These are phyloP conservation scores for Diutina siamensis DNA, from an alignment of 1,139 yeast genomes.

Conservation along the genomic window DNA sequence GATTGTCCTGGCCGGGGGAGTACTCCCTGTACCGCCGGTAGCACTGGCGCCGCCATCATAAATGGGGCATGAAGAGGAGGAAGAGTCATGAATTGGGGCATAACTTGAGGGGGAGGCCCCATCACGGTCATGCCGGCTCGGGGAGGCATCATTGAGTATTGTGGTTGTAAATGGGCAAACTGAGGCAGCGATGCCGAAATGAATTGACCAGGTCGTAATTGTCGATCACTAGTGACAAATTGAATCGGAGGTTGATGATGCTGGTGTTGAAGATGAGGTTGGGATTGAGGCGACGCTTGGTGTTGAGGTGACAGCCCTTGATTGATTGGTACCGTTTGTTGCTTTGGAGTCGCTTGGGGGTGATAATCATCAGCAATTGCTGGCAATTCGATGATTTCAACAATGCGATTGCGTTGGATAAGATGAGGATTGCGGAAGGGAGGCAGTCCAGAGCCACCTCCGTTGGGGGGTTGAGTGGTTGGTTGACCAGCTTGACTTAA, in stretches of 20 bases:
- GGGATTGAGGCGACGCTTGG: neutral
- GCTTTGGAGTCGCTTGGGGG: neutral
- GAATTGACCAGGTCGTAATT: neutral
- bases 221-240: neutral
- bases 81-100: neutral
- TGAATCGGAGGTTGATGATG: constrained; percentile 4
- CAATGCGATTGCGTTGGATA: constrained; percentile 2
- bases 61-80: constrained; percentile 2
- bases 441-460: neutral
- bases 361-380: neutral
- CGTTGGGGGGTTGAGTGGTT: neutral
- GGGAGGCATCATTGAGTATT: constrained; percentile 6
- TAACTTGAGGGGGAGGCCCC: neutral
- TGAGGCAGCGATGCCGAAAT: constrained; percentile 6
- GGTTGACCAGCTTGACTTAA: neutral
- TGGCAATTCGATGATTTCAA: constrained; percentile 2
- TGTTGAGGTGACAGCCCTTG: constrained; percentile 4
- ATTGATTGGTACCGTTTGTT: neutral
- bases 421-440: constrained; percentile 1
- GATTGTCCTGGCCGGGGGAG: neutral
- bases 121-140: neutral
- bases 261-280: constrained; percentile 9
- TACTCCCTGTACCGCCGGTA: neutral
- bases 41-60: neutral
- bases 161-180: constrained; percentile 8